Conservation (phyloP, 257 asterid genomes). For the Solanum chiquidenum region DNA sequence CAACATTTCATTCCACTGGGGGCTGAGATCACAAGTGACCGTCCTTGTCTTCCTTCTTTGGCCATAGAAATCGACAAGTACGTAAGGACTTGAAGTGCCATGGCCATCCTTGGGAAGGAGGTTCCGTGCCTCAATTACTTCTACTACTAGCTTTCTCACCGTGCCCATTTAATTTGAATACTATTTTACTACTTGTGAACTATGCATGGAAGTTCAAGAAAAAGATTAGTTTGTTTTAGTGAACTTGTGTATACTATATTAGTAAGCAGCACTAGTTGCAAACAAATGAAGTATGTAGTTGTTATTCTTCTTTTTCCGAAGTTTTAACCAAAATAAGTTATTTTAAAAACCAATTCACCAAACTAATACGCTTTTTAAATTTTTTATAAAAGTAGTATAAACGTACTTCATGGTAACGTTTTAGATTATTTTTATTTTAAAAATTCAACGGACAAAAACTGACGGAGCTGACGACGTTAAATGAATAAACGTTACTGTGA, state of each 20-base stretch:
- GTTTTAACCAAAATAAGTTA: too few species aligned
- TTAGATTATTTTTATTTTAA: too few species aligned
- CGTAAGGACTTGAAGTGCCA: slow-evolving; percentile 80
- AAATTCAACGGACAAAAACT: too few species aligned
- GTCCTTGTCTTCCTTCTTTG: slow-evolving; percentile 73
- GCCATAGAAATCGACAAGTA: slow-evolving; percentile 61
- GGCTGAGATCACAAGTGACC: slow-evolving; percentile 51
- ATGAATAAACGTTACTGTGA: too few species aligned
- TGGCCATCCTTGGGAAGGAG: slow-evolving; percentile 80
- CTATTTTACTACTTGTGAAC: neutral
- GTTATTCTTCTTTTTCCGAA: too few species aligned
- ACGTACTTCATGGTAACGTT: too few species aligned
- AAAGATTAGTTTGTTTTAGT: neutral
- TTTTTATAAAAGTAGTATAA: too few species aligned
- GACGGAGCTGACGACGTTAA: too few species aligned
- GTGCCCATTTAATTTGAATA: slow-evolving; percentile 23
- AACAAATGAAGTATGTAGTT: neutral
- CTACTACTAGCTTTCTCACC: slow-evolving; percentile 56
- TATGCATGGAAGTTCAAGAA: neutral
- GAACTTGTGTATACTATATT: too few species aligned
- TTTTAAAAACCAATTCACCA: too few species aligned
- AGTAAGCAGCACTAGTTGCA: neutral
- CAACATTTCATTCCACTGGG: slow-evolving; percentile 56
- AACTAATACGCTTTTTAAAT: too few species aligned
- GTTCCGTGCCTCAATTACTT: slow-evolving; percentile 62